Evolutionary conservation across 768 basidiomycete species (phyloP), one percentile per base, ranked within the genome.

Genomic region (Sporobolomyces phaffii): DNA sequence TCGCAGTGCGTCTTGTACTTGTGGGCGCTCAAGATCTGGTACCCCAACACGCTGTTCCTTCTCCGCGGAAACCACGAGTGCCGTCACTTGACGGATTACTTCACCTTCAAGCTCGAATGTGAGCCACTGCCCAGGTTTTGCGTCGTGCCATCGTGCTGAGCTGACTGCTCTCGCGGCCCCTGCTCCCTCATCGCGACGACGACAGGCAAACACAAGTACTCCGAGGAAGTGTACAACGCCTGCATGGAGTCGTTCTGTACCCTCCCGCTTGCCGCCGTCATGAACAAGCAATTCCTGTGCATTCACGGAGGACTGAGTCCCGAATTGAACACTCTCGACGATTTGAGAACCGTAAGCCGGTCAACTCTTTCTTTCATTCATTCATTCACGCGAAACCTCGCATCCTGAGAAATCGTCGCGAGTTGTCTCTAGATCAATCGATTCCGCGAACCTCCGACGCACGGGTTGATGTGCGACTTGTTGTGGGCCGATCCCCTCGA

Each of bases 281-380:
- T 98, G 94, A 99, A 99, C 82, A 97, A 97, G 77, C 96, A 98
- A 78, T 99, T 99, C 79, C 81, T 98, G 54, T 99, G 94, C 78
- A 96, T 98, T 67, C 96, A 99, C 68, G 96, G 96, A 34, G 96
- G 96, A 22, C 82, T 99, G 18, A 93, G 90, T 0, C 96, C 96
- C 0, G 96, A 99, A 77, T 80, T 99, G 43, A 86, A 91, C 72
- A 97, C 94, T 5, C 83, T 99, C 50, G 94, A 99, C 74, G 96
- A 99, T 77, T 85, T 99, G 48, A 87, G 92, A 60, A 81, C 81
- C 50, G 93, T 94, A 66, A 43, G 88, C 18, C 20, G 15, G 6
- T 31, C 14, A n/a, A 34, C 26, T 14, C 53, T 24, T 8, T 41
- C 36, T 43, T n/a, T 24, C 10, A 22, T 26, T 43, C 49, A 11